Percentiles rank a stretch among this genome's conserved stretches.
Conservation (phyloP, 352 stramenopile genomes). For the Pythium sp. region DNA sequence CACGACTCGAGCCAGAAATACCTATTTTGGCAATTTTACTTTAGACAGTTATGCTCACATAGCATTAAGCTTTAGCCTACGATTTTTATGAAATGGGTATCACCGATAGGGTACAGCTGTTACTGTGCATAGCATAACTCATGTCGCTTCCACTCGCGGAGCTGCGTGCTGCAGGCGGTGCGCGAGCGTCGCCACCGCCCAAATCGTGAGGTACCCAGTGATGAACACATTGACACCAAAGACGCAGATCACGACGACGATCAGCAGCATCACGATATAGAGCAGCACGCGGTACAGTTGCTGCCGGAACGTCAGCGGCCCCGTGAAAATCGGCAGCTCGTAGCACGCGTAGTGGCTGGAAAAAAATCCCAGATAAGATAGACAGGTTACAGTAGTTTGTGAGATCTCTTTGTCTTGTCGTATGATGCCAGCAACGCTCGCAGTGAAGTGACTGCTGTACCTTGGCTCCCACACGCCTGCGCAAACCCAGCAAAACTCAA, state of each 20-base stretch:
- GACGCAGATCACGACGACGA: constrained; percentile 48
- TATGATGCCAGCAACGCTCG: not conserved
- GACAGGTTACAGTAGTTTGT: not conserved
- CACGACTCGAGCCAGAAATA: too few relatives aligned
- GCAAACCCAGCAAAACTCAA: constrained; percentile 20
- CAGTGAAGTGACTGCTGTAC: not conserved
- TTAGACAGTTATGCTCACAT: too few relatives aligned
- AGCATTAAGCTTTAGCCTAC: too few relatives aligned
- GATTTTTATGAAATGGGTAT: too few relatives aligned
- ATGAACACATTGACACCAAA: constrained; percentile 61
- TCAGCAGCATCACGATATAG: constrained; percentile 33
- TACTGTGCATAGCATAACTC: too few relatives aligned
- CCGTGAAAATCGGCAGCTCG: constrained; percentile 48
- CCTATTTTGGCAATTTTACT: too few relatives aligned
- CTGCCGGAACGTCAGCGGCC: constrained; percentile 29
- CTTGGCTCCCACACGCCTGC: constrained; percentile 44
- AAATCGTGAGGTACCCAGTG: constrained; percentile 32
- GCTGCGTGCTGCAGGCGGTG: constrained; percentile 5
- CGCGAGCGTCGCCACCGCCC: constrained; percentile 4
- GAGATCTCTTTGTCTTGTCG: not conserved
- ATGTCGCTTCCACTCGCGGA: not conserved
- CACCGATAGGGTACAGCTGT: too few relatives aligned
- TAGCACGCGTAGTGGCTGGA: constrained; percentile 68
- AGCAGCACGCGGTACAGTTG: constrained; percentile 26
- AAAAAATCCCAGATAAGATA: not conserved